These are phyloP conservation scores for Rhizopus arrhizus DNA, from an alignment of 371 early-diverging fungal genomes.

Conservation along the genomic window DNA sequence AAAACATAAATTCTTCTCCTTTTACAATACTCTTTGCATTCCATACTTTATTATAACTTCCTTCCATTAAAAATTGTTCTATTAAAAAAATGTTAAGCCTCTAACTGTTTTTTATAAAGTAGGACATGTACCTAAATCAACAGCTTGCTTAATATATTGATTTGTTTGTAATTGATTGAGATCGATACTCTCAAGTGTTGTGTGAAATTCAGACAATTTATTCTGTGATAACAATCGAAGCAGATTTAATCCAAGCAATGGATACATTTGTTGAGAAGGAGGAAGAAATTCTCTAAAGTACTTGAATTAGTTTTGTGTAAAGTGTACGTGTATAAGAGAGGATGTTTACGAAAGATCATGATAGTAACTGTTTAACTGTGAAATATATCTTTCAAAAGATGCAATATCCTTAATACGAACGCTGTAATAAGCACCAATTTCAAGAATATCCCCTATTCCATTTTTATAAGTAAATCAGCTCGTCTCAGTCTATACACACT, in stretches of 20 bases:
- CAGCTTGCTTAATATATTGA: conserved; percentile 85
- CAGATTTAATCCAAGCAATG: conserved; percentile 88
- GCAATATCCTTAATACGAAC: conserved; percentile 84
- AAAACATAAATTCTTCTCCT: conserved; percentile 87
- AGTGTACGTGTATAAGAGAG: neutral
- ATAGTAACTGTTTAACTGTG: conserved; percentile 92
- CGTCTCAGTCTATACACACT: conserved; percentile 15
- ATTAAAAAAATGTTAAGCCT: conserved; percentile 31
- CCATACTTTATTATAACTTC: conserved; percentile 95
- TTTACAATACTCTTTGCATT: conserved; percentile 84
- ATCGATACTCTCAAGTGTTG: conserved; percentile 88
- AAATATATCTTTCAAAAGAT: conserved; percentile 91
- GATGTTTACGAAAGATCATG: conserved; percentile 72
- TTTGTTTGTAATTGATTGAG: conserved; percentile 77
- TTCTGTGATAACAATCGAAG: conserved; percentile 90
- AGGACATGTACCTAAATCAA: conserved; percentile 66
- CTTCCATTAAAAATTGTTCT: conserved; percentile 95
- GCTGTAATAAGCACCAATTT: conserved; percentile 90
- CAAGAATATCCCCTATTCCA: conserved; percentile 80
- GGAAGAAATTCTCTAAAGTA: conserved; percentile 58
- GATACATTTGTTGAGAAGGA: conserved; percentile 81
- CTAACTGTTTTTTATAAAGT: neutral
- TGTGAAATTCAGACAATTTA: conserved; percentile 94
- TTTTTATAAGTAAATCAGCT: neutral
- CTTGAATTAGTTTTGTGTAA: neutral